Conservation (phyloP, 805 yeast species). For the Myxozyma neglecta region DNA sequence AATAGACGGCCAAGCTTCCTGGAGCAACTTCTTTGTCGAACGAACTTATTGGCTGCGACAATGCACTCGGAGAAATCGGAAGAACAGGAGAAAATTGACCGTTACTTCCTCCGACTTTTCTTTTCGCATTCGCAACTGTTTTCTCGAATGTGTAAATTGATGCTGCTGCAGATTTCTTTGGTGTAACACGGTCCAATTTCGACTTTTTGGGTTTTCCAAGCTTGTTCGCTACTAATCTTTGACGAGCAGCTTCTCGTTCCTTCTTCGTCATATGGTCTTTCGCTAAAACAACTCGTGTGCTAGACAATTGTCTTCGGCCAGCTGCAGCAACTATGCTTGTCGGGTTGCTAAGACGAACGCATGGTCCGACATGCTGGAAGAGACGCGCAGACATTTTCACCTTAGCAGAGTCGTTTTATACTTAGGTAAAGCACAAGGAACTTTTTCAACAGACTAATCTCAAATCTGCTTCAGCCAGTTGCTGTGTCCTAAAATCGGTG, state of each 20-base stretch:
- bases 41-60: not conserved
- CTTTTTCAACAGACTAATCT: not conserved
- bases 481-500: too few species aligned
- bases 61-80: not conserved
- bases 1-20: constrained; percentile 6
- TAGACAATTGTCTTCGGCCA: not conserved
- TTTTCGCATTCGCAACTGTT: constrained; percentile 2
- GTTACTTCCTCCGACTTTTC: not conserved
- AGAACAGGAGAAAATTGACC: not conserved
- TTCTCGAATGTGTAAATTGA: constrained; percentile 23
- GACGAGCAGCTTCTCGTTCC: not conserved
- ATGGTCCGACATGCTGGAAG: constrained; percentile 1
- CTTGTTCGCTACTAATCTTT: not conserved
- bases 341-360: not conserved
- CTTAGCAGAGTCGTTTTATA: not conserved
- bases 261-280: not conserved
- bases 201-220: not conserved
- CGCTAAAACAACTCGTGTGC: not conserved
- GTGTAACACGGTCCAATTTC: constrained; percentile 17
- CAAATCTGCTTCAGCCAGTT: too few species aligned
- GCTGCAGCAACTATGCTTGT: not conserved
- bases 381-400: constrained; percentile 4
- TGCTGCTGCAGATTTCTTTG: constrained; percentile 7
- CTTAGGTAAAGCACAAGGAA: not conserved
- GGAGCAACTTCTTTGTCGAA: not conserved